A percentile compares a stretch with the other conserved stretches of the same genome.
Conservation (phyloP, 2,329 filamentous ascomycete species). For the Rasamsonia emersonii region DNA sequence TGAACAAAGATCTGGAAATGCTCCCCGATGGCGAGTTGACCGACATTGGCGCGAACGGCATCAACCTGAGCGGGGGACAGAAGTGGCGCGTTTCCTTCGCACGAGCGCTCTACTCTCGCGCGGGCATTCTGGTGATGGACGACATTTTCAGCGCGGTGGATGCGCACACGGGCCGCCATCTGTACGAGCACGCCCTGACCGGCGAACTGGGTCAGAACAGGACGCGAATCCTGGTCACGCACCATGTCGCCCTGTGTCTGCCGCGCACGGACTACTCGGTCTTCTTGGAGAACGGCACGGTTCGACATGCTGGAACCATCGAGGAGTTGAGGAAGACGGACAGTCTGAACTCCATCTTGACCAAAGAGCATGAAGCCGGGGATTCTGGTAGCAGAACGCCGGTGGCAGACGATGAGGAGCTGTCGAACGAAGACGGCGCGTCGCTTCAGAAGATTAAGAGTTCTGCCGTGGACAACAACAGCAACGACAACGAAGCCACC, state of each 20-base stretch:
- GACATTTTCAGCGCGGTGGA: constrained; percentile 79
- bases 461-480: constrained; percentile 11
- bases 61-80: constrained; percentile 76
- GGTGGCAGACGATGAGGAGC: constrained; percentile 26
- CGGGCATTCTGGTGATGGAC: constrained; percentile 67
- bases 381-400: constrained; percentile 18
- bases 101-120: constrained; percentile 69
- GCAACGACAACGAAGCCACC: constrained; percentile 28
- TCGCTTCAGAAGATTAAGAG: constrained; percentile 39
- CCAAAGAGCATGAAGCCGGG: constrained; percentile 37
- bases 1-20: constrained; percentile 68
- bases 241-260: constrained; percentile 65
- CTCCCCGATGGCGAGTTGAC: constrained; percentile 69
- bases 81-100: constrained; percentile 76
- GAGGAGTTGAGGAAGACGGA: constrained; percentile 45
- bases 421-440: constrained; percentile 30
- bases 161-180: constrained; percentile 68
- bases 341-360: constrained; percentile 34
- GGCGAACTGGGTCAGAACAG: constrained; percentile 61
- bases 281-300: constrained; percentile 59
- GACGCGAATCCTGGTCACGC: constrained; percentile 71
- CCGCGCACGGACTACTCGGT: constrained; percentile 66
- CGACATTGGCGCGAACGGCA: constrained; percentile 75
- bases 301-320: constrained; percentile 56
- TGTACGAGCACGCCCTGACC: constrained; percentile 67